phyloP scores from a whole-genome alignment of 768 basidiomycete genomes.

The Lactarius sanguifluus region DNA sequence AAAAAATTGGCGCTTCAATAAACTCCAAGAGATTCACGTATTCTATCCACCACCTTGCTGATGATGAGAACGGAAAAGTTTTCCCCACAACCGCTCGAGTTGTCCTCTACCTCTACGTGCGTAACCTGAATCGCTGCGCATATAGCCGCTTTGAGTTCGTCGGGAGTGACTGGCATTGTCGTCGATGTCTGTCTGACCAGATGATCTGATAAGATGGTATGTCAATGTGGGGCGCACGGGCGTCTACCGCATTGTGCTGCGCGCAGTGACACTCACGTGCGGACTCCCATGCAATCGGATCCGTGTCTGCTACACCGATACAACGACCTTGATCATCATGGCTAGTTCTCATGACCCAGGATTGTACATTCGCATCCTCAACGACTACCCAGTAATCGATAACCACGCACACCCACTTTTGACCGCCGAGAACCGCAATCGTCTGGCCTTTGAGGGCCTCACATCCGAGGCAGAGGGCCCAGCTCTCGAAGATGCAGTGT shows the following conservation, averaged over 20 bases:
- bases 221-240: not conserved
- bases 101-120: constrained; percentile 73
- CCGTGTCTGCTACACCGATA: no score
- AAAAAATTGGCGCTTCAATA: not conserved
- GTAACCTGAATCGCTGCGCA: constrained; percentile 60
- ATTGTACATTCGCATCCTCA: constrained; percentile 17
- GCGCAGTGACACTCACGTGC: not conserved
- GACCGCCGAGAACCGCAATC: constrained; percentile 42
- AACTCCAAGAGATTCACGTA: not conserved
- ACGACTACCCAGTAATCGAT: constrained; percentile 60
- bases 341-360: constrained; percentile 7
- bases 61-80: constrained; percentile 74
- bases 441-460: constrained; percentile 60
- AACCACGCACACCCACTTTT: constrained; percentile 80
- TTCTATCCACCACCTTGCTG: constrained; percentile 56
- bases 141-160: constrained; percentile 61
- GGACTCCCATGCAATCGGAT: not conserved
- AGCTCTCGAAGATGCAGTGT: constrained; percentile 47
- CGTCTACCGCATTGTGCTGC: not conserved
- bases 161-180: constrained; percentile 59
- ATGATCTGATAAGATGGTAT: constrained; percentile 27
- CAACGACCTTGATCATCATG: not conserved
- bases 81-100: constrained; percentile 79
- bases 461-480: constrained; percentile 65
- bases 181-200: not conserved